These are phyloP conservation scores for Hypoxylon sp. DNA, from an alignment of 2,329 filamentous ascomycete genomes.

Conservation along the genomic window DNA sequence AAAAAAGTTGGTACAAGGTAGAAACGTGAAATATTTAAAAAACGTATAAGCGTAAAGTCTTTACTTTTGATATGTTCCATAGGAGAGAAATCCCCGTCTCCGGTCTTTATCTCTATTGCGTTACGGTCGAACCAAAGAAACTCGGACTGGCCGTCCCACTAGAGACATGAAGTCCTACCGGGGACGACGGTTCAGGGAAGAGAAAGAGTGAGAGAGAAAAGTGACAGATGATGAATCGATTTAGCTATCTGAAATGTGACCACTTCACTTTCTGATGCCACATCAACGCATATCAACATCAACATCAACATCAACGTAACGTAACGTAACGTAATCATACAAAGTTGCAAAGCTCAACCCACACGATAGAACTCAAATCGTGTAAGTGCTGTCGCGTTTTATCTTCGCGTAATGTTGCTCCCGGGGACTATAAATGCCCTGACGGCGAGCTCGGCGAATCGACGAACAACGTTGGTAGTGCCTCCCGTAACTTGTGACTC, in stretches of 20 bases:
- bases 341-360: conserved; percentile 22
- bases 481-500: conserved; percentile 73
- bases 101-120: too few relatives aligned
- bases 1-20: conserved; percentile 24
- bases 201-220: neutral
- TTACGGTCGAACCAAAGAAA: too few relatives aligned
- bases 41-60: conserved; percentile 33
- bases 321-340: conserved; percentile 18
- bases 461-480: conserved; percentile 78
- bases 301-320: too few relatives aligned
- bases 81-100: conserved; percentile 38
- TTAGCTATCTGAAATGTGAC: conserved; percentile 1
- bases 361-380: conserved; percentile 11
- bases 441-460: conserved; percentile 75
- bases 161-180: too few relatives aligned
- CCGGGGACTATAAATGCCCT: conserved; percentile 69
- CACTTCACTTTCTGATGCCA: conserved; percentile 21
- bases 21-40: neutral
- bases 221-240: conserved; percentile 6
- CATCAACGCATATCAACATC: too few relatives aligned
- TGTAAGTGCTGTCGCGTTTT: conserved; percentile 4
- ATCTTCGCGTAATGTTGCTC: conserved; percentile 56
- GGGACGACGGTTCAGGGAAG: conserved; percentile 4
- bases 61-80: conserved; percentile 32
- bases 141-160: conserved; percentile 9